Evolutionary conservation across 495 filamentous ascomycete species (phyloP), one percentile per base, ranked within the genome.

Genomic region (Aspergillus conjunctus): DNA sequence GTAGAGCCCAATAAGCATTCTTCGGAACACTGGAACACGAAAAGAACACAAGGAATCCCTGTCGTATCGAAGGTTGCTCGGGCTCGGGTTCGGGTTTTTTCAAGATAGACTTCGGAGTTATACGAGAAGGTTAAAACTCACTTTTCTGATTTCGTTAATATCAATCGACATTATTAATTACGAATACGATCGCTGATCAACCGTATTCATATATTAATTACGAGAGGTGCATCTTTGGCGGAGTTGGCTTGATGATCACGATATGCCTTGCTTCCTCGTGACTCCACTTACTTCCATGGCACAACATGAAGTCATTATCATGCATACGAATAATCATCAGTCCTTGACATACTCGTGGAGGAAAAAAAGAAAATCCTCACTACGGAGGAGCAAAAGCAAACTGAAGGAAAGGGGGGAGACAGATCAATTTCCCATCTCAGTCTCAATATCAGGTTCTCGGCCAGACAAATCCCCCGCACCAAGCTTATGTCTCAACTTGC

Each of bases 401-500:
- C 1, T 46, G 8, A 15, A n/a, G 32, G 3, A 17, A 21, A 15
- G 15, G 31, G 20, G 15, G 10, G 15, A 56, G 1, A 26, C 5
- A 22, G 11, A 41, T 63, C 39, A 65, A 30, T 48, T 39, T 55
- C 68, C 78, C 50, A 74, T 81, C 68, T 84, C 81, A 3, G 81
- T 84, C 72, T 84, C 81, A 56, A 84, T 70, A 61, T 79, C 77
- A 22, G 81, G 81, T 63, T 84, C 79, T 49, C 77, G 60, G 9
- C 81, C 81, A 33, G 75, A 72, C 64, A 84, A 61, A 58, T 73
- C 76, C 14, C 81, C 77, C 17, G 68, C 26, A 11, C 58, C 69
- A 56, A 84, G 50, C 67, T 78, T 79, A 61, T 78, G 71, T 63
- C 77, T 76, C 53, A 83, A 51, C 66, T 78, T 82, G 7, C 68